These are phyloP conservation scores for Metschnikowia henanensis DNA, from an alignment of 805 yeast genomes.

Conservation along the genomic window DNA sequence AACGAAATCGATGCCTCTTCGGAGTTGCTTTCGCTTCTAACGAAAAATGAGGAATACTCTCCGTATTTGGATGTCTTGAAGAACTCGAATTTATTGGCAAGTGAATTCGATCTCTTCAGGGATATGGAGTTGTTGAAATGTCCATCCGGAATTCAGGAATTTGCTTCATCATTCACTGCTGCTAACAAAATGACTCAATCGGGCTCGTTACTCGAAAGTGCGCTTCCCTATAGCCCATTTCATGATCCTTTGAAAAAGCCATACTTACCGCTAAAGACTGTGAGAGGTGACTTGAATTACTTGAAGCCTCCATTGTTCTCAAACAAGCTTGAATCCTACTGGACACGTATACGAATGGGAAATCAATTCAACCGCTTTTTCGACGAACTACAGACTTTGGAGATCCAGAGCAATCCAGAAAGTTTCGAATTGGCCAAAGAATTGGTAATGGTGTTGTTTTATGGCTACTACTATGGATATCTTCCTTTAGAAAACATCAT, in stretches of 20 bases:
- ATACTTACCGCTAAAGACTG: conserved; percentile 27
- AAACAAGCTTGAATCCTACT: conserved; percentile 36
- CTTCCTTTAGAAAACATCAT: conserved; percentile 44
- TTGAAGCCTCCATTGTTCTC: conserved; percentile 37
- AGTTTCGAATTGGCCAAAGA: conserved; percentile 29
- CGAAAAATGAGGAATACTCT: conserved; percentile 20
- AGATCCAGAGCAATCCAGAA: conserved; percentile 24
- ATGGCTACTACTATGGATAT: conserved; percentile 42
- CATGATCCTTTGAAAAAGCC: conserved; percentile 33
- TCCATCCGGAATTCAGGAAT: conserved; percentile 46
- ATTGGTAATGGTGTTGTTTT: conserved; percentile 39
- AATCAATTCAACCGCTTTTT: conserved; percentile 34
- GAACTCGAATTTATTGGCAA: conserved; percentile 29
- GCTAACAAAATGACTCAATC: conserved; percentile 26
- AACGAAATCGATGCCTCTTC: conserved; percentile 18
- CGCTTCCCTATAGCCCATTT: conserved; percentile 24
- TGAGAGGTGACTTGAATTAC: conserved; percentile 3
- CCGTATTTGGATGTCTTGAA: conserved; percentile 28
- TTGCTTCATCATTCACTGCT: conserved; percentile 39
- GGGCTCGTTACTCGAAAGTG: conserved; percentile 24
- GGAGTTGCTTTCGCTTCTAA: conserved; percentile 20
- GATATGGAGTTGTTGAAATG: conserved; percentile 33
- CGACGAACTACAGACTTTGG: conserved; percentile 28
- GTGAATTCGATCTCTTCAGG: conserved; percentile 35
- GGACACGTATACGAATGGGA: conserved; percentile 40